Conservation (phyloP, 495 filamentous ascomycete genomes). For the Cudoniella acicularis region DNA sequence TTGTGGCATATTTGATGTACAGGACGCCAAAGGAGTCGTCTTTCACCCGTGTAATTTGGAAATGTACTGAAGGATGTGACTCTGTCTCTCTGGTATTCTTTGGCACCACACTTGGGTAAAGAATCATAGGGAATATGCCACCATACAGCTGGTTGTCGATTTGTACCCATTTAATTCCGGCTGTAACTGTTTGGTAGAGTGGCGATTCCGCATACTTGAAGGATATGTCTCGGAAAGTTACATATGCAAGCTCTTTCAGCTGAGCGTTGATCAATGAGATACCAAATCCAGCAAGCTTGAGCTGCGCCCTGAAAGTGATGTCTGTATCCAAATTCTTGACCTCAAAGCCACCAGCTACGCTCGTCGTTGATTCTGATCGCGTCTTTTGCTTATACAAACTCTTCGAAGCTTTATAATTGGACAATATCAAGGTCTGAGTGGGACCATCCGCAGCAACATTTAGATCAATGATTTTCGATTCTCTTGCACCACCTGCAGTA, state of each 20-base stretch:
- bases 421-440: constrained; percentile 87
- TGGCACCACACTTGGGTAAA: constrained; percentile 97
- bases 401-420: constrained; percentile 91
- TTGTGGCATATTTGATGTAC: constrained; percentile 96
- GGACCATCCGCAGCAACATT: constrained; percentile 93
- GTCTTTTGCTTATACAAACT: constrained; percentile 87
- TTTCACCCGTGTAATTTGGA: constrained; percentile 89
- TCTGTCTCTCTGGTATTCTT: constrained; percentile 98
- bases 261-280: constrained; percentile 92
- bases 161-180: constrained; percentile 96
- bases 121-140: constrained; percentile 93
- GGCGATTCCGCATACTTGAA: constrained; percentile 89
- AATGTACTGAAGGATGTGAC: constrained; percentile 88
- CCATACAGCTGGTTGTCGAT: constrained; percentile 99
- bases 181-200: constrained; percentile 83
- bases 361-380: constrained; percentile 50
- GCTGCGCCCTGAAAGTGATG: constrained; percentile 81
- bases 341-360: constrained; percentile 72
- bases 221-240: constrained; percentile 90
- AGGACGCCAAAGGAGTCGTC: constrained; percentile 97
- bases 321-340: constrained; percentile 86
- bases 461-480: constrained; percentile 86
- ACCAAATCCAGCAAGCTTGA: constrained; percentile 85
- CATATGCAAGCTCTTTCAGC: constrained; percentile 85
- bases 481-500: constrained; percentile 26